phyloP scores from a whole-genome alignment of 768 basidiomycete species.

The Butyriboletus loyo region DNA sequence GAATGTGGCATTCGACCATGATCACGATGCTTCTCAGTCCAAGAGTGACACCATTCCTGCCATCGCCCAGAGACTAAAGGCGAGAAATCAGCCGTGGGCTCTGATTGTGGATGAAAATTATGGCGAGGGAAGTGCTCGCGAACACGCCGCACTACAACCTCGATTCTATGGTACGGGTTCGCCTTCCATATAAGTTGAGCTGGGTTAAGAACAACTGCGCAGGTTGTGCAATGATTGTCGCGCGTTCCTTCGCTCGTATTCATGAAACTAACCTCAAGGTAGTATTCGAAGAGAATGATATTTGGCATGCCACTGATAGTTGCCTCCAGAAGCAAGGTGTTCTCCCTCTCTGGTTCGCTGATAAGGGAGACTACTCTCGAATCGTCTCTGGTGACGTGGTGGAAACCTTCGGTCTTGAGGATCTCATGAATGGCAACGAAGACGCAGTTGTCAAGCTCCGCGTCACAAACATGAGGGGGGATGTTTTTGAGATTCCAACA shows the following conservation, averaged over 20 bases:
- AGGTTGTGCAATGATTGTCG: constrained; percentile 87
- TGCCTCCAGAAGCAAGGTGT: constrained; percentile 88
- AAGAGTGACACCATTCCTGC: constrained; percentile 81
- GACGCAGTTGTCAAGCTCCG: constrained; percentile 48
- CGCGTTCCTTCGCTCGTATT: constrained; percentile 94
- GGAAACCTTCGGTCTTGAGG: constrained; percentile 79
- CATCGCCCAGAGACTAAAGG: constrained; percentile 86
- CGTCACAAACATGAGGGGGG: constrained; percentile 66
- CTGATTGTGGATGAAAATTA: constrained; percentile 95
- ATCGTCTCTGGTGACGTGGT: constrained; percentile 82
- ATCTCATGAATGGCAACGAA: constrained; percentile 49
- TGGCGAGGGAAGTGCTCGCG: constrained; percentile 95
- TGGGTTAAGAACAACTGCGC: not conserved
- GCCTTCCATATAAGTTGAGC: not conserved
- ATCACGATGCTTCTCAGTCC: constrained; percentile 41
- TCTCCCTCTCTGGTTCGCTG: constrained; percentile 89
- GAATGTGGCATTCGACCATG: constrained; percentile 85
- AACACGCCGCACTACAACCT: constrained; percentile 96
- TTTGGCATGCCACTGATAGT: constrained; percentile 1
- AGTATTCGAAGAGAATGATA: constrained; percentile 8
- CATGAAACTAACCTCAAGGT: constrained; percentile 98
- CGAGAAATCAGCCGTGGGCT: constrained; percentile 84
- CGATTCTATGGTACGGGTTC: constrained; percentile 73
- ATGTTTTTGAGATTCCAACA: constrained; percentile 63
- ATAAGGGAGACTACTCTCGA: constrained; percentile 80